Conservation (phyloP, 2,329 filamentous ascomycete species). For the Macrophomina tecta region DNA sequence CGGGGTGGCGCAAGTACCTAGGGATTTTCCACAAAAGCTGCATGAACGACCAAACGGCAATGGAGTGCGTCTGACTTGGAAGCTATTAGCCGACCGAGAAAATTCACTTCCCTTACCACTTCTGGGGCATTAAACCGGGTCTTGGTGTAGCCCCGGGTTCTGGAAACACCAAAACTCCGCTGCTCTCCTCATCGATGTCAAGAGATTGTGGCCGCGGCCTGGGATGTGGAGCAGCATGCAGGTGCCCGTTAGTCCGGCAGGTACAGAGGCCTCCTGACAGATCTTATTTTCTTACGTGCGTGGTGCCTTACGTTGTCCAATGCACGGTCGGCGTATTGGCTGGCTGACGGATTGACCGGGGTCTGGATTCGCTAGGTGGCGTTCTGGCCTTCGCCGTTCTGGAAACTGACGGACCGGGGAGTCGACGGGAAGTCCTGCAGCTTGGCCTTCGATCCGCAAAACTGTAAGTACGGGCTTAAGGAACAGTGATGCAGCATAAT, state of each 20-base stretch:
- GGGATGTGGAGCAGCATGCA: background rate
- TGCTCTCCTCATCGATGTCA: background rate
- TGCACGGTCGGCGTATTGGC: conserved; percentile 1
- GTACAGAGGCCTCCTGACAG: conserved; percentile 2
- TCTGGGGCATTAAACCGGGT: background rate
- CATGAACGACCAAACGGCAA: background rate
- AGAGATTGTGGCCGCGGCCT: background rate
- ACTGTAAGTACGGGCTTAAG: no score
- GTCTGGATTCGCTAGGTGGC: background rate
- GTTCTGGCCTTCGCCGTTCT: background rate
- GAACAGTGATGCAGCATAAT: background rate
- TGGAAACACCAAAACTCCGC: background rate
- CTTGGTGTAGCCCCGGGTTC: background rate
- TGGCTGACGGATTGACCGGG: background rate
- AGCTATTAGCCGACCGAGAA: background rate
- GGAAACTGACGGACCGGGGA: background rate
- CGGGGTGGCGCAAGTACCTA: background rate
- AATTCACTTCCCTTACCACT: background rate
- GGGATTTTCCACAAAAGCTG: background rate
- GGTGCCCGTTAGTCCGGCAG: conserved; percentile 1
- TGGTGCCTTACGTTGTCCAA: conserved; percentile 5
- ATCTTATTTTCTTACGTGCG: background rate
- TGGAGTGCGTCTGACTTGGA: background rate
- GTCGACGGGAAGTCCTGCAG: no score
- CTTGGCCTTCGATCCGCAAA: no score